These are phyloP conservation scores for Emergomyces africanus DNA, from an alignment of 2,329 filamentous ascomycete species.

Conservation along the genomic window DNA sequence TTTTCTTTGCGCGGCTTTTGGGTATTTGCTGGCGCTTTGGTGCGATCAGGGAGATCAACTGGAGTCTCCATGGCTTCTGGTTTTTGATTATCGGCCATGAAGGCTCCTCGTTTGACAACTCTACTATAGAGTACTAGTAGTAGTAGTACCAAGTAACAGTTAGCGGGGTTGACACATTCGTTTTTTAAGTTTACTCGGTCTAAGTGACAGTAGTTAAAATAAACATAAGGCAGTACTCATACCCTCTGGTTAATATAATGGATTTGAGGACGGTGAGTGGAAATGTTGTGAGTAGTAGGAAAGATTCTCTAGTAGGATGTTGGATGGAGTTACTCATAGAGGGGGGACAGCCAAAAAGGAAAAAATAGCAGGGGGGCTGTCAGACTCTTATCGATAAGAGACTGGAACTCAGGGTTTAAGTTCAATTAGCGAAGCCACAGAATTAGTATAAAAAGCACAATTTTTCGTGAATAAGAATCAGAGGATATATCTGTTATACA, in stretches of 20 bases:
- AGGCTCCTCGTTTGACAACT: neutral
- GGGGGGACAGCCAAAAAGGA: neutral
- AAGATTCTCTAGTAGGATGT: neutral
- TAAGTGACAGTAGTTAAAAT: neutral
- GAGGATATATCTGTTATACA: neutral
- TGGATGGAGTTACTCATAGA: neutral
- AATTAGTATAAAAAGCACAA: neutral
- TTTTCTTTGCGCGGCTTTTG: conserved; percentile 37
- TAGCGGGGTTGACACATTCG: neutral
- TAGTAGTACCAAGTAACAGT: too few relatives aligned
- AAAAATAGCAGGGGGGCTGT: neutral
- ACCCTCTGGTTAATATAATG: neutral
- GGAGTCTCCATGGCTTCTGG: neutral
- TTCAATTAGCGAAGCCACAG: neutral
- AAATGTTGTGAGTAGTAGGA: neutral
- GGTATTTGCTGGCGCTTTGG: conserved; percentile 12
- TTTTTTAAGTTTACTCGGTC: neutral
- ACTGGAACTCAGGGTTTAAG: neutral
- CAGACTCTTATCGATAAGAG: neutral
- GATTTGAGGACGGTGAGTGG: neutral
- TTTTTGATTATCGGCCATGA: neutral
- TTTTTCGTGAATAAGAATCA: neutral
- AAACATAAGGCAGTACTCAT: neutral
- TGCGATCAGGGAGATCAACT: conserved; percentile 1
- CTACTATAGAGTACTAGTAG: neutral